Evolutionary conservation across 1,284 basidiomycete genomes (phyloP).

Genomic region (Melampsora larici-populina): DNA sequence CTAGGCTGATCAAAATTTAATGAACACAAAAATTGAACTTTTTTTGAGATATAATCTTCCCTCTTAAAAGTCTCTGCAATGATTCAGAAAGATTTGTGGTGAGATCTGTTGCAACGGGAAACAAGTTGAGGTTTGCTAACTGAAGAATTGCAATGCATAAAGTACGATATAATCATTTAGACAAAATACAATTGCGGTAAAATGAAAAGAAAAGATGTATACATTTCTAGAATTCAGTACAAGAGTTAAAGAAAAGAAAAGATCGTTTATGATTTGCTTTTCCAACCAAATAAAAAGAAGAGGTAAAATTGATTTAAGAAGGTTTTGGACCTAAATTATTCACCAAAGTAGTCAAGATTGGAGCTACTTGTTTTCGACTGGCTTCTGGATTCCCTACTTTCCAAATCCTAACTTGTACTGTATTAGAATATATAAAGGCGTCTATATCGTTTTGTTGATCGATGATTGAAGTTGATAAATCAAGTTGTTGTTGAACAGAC

Average conservation of each 20-base stretch:
- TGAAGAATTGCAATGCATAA: too few species aligned
- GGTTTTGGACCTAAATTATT: slow-evolving; percentile 21
- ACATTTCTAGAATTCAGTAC: not conserved
- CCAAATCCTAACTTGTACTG: not conserved
- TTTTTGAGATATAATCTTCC: too few species aligned
- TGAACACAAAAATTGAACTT: too few species aligned
- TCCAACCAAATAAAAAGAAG: not conserved
- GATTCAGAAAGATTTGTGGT: too few species aligned
- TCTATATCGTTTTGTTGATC: slow-evolving; percentile 9
- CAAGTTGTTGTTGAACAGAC: slow-evolving; percentile 7
- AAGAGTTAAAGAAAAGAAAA: too few species aligned
- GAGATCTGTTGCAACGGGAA: not conserved
- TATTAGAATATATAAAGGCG: not conserved
- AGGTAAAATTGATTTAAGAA: not conserved
- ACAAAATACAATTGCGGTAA: not conserved
- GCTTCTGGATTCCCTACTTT: not conserved
- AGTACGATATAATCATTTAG: too few species aligned
- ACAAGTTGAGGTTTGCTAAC: not conserved
- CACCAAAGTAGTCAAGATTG: slow-evolving; percentile 16
- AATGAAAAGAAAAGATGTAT: not conserved
- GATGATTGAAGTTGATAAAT: not conserved
- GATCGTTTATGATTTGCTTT: too few species aligned
- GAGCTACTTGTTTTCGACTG: slow-evolving; percentile 35
- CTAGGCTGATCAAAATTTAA: too few species aligned
- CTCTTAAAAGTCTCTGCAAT: too few species aligned